These are phyloP conservation scores for Tricholoma terreum DNA, from an alignment of 768 basidiomycete species.

Conservation along the genomic window DNA sequence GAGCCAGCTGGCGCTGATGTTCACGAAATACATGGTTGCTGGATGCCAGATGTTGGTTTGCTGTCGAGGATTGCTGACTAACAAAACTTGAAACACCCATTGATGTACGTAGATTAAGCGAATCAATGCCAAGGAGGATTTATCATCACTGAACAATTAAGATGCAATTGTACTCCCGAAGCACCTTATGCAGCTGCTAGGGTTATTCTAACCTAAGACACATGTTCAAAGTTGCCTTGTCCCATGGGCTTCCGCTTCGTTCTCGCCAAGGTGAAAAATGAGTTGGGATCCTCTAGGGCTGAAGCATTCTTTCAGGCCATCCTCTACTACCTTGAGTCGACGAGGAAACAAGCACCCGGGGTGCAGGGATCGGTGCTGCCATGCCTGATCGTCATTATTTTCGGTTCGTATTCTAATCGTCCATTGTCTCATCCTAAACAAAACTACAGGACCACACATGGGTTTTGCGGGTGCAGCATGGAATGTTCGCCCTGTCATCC, in stretches of 20 bases:
- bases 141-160: too few relatives aligned
- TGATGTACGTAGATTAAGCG: too few relatives aligned
- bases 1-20: too few relatives aligned
- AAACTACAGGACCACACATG: slow-evolving; percentile 7
- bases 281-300: neutral
- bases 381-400: slow-evolving; percentile 8
- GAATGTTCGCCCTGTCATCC: slow-evolving; percentile 8
- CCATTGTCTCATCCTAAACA: neutral
- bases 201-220: too few relatives aligned
- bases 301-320: slow-evolving; percentile 18
- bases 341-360: neutral
- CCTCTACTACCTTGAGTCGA: slow-evolving; percentile 15
- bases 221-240: too few relatives aligned
- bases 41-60: too few relatives aligned
- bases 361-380: slow-evolving; percentile 6
- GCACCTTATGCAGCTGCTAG: too few relatives aligned
- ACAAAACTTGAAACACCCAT: too few relatives aligned
- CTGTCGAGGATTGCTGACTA: too few relatives aligned
- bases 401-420: slow-evolving; percentile 1
- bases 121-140: too few relatives aligned
- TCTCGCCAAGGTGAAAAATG: slow-evolving; percentile 15
- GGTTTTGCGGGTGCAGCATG: slow-evolving; percentile 11
- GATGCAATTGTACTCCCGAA: too few relatives aligned
- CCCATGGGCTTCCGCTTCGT: neutral
- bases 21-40: too few relatives aligned